A percentile compares a stretch with the other conserved stretches of the same genome.
Conservation (phyloP, 306 rosid species). For the Inga oerstediana region DNA sequence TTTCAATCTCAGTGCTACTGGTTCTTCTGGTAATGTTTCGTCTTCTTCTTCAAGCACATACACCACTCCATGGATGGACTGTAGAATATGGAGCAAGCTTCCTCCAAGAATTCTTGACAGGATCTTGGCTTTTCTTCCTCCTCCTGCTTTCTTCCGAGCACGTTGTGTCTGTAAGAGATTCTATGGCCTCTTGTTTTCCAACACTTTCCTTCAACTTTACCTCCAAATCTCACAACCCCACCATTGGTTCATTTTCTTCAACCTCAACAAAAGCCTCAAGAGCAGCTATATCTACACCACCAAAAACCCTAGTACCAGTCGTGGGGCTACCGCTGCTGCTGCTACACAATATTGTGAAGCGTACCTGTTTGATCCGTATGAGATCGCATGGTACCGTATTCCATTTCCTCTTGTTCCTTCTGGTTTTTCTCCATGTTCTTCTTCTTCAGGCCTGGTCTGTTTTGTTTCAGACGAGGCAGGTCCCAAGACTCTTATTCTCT, state of each 20-base stretch:
- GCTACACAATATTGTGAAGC: constrained; percentile 49
- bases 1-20: constrained; percentile 39
- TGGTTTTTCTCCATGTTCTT: constrained; percentile 77
- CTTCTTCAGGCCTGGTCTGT: constrained; percentile 79
- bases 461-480: constrained; percentile 82
- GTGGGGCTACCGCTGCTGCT: background rate
- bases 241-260: constrained; percentile 91
- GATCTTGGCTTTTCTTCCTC: constrained; percentile 77
- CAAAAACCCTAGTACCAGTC: constrained; percentile 35
- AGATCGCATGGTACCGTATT: constrained; percentile 71
- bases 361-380: constrained; percentile 80
- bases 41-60: background rate
- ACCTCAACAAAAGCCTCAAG: constrained; percentile 56
- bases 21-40: constrained; percentile 10
- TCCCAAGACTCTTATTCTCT: constrained; percentile 70
- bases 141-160: constrained; percentile 83
- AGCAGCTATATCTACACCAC: constrained; percentile 36
- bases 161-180: constrained; percentile 93
- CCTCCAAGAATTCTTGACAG: constrained; percentile 80
- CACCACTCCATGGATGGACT: constrained; percentile 66
- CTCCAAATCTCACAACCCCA: constrained; percentile 64
- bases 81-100: constrained; percentile 86
- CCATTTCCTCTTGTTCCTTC: constrained; percentile 63
- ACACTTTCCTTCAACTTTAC: constrained; percentile 67
- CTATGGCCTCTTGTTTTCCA: constrained; percentile 74